Conservation (phyloP, 768 basidiomycete species). For the Phallus indusiatus region DNA sequence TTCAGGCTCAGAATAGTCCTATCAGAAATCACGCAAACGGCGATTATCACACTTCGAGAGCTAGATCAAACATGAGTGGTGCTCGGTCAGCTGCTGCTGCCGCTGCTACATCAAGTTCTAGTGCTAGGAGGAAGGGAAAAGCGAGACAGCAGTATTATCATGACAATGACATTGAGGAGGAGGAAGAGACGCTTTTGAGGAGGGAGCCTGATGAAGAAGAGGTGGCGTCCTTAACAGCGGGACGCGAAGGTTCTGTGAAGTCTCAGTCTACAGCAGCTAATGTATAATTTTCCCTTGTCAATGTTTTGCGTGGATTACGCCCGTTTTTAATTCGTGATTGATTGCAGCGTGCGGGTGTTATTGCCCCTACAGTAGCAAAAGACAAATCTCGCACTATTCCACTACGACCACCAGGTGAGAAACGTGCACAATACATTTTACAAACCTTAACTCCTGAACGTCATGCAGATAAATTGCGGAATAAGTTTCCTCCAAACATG, state of each 20-base stretch:
- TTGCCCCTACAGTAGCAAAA: conserved; percentile 27
- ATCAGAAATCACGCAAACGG: conserved; percentile 15
- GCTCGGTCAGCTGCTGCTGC: conserved; percentile 27
- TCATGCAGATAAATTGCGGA: conserved; percentile 56
- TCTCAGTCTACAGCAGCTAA: conserved; percentile 18
- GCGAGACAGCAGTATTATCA: conserved; percentile 36
- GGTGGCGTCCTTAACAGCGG: background rate
- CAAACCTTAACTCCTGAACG: conserved; percentile 5
- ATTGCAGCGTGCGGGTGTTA: conserved; percentile 17
- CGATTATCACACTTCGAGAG: conserved; percentile 13
- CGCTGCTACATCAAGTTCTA: conserved; percentile 19
- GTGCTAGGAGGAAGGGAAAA: conserved; percentile 24
- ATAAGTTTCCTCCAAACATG: conserved; percentile 74
- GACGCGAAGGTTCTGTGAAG: conserved; percentile 20
- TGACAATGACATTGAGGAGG: conserved; percentile 57
- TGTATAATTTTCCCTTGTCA: conserved; percentile 7
- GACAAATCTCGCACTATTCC: conserved; percentile 73
- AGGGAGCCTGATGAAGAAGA: conserved; percentile 11
- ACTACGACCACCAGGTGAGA: conserved; percentile 60
- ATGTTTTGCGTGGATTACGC: conserved; percentile 3
- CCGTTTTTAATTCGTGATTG: conserved; percentile 12
- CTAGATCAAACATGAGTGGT: conserved; percentile 20
- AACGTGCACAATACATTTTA: background rate
- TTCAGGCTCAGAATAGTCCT: conserved; percentile 15
- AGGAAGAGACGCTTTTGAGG: conserved; percentile 35